Percentiles rank a stretch among this genome's conserved stretches.
phyloP scores from a whole-genome alignment of 2,329 filamentous ascomycete species.

The Aspergillus tubingensis region DNA sequence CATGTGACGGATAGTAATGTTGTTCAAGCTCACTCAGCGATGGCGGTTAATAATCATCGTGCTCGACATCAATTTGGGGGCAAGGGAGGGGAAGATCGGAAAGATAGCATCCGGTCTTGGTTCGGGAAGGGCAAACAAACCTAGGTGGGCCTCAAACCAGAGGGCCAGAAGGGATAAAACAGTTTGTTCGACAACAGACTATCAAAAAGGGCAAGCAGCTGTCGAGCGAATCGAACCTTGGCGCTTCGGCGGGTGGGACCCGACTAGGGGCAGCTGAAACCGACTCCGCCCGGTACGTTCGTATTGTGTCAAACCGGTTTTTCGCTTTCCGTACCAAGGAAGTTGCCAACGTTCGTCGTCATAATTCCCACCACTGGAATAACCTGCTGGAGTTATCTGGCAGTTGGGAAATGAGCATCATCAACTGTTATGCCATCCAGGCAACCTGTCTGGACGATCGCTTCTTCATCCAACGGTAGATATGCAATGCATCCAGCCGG shows the following conservation, averaged over 20 bases:
- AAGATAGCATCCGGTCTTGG: neutral
- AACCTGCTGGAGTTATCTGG: neutral
- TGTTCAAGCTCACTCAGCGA: too few species aligned
- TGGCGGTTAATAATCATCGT: too few species aligned
- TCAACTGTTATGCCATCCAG: neutral
- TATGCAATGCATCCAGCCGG: neutral
- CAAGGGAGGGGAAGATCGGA: neutral
- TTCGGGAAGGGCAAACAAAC: neutral
- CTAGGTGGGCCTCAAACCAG: neutral
- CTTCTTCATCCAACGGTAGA: neutral
- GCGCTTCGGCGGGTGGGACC: neutral
- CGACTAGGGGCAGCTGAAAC: conserved; percentile 4
- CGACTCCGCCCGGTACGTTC: neutral
- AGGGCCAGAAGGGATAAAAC: neutral
- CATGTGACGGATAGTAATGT: neutral
- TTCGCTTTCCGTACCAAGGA: conserved; percentile 1
- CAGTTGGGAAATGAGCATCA: neutral
- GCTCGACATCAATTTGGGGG: too few species aligned
- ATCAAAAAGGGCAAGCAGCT: neutral
- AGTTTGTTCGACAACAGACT: neutral
- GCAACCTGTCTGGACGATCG: neutral
- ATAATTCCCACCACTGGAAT: neutral
- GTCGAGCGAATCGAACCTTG: conserved; percentile 1
- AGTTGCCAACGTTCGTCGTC: neutral
- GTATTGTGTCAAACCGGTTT: neutral